Conservation (phyloP, 106 monocot species). For the Acanthochlamys bracteata region DNA sequence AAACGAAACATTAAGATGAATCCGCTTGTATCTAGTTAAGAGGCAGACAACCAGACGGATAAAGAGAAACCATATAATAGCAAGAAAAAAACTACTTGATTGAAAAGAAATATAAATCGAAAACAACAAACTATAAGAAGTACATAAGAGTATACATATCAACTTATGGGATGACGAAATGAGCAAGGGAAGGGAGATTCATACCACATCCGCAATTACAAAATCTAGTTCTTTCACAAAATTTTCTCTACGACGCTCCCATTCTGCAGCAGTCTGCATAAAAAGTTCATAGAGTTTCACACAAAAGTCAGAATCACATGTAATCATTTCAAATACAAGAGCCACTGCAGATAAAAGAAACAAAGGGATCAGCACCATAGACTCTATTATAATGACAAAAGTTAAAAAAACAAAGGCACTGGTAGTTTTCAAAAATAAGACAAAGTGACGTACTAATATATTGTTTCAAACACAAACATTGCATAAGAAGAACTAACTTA, state of each 20-base stretch:
- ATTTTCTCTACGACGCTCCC: slow-evolving; percentile 72
- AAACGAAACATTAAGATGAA: too few species aligned
- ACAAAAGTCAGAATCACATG: background rate
- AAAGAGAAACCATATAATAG: too few species aligned
- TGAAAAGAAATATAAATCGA: background rate
- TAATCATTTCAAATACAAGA: background rate
- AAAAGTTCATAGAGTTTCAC: too few species aligned
- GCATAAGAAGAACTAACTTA: background rate
- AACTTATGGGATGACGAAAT: too few species aligned
- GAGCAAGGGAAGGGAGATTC: background rate
- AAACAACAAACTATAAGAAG: background rate
- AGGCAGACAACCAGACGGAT: too few species aligned
- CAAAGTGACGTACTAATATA: background rate
- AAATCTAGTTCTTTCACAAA: slow-evolving; percentile 89
- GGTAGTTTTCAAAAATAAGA: too few species aligned
- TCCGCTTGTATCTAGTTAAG: too few species aligned
- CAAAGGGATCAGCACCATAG: background rate
- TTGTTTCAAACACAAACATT: background rate
- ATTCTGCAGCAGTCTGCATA: slow-evolving; percentile 79
- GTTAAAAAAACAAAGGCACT: background rate
- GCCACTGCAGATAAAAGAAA: background rate
- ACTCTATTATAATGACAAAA: background rate
- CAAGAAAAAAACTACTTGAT: too few species aligned
- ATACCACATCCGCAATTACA: slow-evolving; percentile 95
- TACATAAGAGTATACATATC: background rate